Evolutionary conservation across 2,329 filamentous ascomycete species (phyloP).

Genomic region (Penicillium sp.): DNA sequence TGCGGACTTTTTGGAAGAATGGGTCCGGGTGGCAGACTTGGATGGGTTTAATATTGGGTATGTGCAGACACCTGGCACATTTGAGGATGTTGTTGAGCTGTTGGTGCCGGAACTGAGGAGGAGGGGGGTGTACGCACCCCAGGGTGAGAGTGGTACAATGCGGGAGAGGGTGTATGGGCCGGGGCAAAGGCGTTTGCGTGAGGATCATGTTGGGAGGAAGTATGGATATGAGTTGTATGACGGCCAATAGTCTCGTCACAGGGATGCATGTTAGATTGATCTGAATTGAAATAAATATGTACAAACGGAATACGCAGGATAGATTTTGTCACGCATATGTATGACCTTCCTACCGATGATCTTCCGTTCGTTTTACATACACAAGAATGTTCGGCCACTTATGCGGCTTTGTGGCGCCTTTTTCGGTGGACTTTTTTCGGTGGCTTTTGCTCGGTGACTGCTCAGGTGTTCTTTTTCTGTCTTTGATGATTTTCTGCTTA

Average conservation of each 20-base stretch:
- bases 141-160: not conserved
- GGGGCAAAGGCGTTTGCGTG: not conserved
- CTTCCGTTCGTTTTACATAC: not conserved
- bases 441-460: too few relatives aligned
- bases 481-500: too few relatives aligned
- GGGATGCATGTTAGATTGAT: not conserved
- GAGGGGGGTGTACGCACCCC: conserved; percentile 23
- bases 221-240: conserved; percentile 1
- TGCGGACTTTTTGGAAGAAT: conserved; percentile 29
- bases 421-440: not conserved
- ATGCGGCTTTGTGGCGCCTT: not conserved
- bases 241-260: not conserved
- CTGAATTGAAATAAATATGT: not conserved
- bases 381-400: not conserved
- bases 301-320: not conserved
- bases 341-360: not conserved
- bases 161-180: not conserved
- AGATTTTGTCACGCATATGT: not conserved
- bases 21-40: conserved; percentile 22
- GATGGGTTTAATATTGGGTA: conserved; percentile 30
- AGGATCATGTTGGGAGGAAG: not conserved
- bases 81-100: conserved; percentile 27
- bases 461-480: too few relatives aligned
- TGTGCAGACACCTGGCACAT: conserved; percentile 22
- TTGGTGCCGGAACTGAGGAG: conserved; percentile 25